A percentile compares a stretch with the other conserved stretches of the same genome.
phyloP scores from a whole-genome alignment of 148 eudicot species.

The Diospyros kaki region DNA sequence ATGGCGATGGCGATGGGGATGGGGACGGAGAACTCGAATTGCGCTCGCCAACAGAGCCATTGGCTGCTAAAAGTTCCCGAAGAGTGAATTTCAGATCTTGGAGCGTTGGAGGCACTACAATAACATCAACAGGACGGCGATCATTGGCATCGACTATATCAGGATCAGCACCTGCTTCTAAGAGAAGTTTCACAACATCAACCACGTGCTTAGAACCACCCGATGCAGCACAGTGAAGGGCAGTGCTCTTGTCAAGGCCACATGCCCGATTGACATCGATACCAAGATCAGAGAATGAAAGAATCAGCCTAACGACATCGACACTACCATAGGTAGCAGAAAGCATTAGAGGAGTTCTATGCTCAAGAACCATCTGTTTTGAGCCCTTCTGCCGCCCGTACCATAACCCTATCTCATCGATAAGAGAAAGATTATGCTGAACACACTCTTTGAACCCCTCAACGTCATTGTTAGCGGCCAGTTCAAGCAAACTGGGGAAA shows the following conservation, averaged over 20 bases:
- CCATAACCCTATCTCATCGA: conserved; percentile 62
- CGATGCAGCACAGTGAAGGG: conserved; percentile 82
- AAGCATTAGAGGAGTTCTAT: conserved; percentile 76
- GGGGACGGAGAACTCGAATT: conserved; percentile 38
- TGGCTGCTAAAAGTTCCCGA: conserved; percentile 41
- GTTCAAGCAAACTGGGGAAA: conserved; percentile 55
- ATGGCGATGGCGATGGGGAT: conserved; percentile 44
- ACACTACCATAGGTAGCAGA: conserved; percentile 67
- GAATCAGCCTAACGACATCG: conserved; percentile 53
- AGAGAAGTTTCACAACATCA: conserved; percentile 53
- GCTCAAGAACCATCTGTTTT: conserved; percentile 57
- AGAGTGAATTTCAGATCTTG: conserved; percentile 36
- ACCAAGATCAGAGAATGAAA: conserved; percentile 48
- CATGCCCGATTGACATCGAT: conserved; percentile 59
- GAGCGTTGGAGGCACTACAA: conserved; percentile 43
- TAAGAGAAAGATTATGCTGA: conserved; percentile 39
- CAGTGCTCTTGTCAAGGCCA: conserved; percentile 55
- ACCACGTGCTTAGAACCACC: conserved; percentile 60
- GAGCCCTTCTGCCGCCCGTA: conserved; percentile 64
- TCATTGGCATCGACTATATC: conserved; percentile 51
- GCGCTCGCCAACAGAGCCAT: conserved; percentile 25
- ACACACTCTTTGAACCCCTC: conserved; percentile 41
- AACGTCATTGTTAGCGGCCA: conserved; percentile 68
- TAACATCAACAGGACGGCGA: conserved; percentile 50
- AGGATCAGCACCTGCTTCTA: conserved; percentile 65